Conservation (phyloP, 2,329 filamentous ascomycete species). For the Fusarium sp. region DNA sequence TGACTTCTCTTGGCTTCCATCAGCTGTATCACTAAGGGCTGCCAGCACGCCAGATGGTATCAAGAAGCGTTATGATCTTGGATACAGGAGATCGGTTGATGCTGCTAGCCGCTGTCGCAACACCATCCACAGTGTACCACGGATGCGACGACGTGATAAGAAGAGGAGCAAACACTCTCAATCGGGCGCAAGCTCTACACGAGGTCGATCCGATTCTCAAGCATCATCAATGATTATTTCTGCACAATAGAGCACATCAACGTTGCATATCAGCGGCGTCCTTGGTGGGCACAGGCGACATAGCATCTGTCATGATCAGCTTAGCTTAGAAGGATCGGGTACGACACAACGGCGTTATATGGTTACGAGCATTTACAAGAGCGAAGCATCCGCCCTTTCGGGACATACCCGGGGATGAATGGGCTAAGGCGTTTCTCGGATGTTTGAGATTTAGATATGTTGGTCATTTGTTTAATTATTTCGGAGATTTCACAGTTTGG, state of each 20-base stretch:
- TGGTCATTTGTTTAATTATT: neutral
- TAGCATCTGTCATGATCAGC: slow-evolving; percentile 7
- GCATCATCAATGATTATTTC: slow-evolving; percentile 8
- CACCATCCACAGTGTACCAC: slow-evolving; percentile 40
- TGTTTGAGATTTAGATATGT: slow-evolving; percentile 2
- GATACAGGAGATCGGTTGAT: slow-evolving; percentile 41
- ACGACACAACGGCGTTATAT: slow-evolving; percentile 38
- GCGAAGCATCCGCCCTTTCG: slow-evolving; percentile 37
- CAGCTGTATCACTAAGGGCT: slow-evolving; percentile 17
- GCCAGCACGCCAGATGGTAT: slow-evolving; percentile 26
- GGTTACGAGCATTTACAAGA: slow-evolving; percentile 36
- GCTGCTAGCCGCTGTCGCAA: slow-evolving; percentile 44
- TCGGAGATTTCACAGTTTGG: slow-evolving; percentile 14
- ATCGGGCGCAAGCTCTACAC: slow-evolving; percentile 13
- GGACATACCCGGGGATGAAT: slow-evolving; percentile 12
- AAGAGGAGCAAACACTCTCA: slow-evolving; percentile 28
- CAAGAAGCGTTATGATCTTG: slow-evolving; percentile 41
- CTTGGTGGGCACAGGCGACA: slow-evolving; percentile 21
- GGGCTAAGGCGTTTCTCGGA: slow-evolving; percentile 25
- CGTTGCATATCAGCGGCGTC: slow-evolving; percentile 3
- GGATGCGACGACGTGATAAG: slow-evolving; percentile 47
- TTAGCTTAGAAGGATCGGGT: slow-evolving; percentile 4
- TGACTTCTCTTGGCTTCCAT: slow-evolving; percentile 45
- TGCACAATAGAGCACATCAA: slow-evolving; percentile 6
- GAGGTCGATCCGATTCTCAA: neutral